A percentile compares a stretch with the other conserved stretches of the same genome.
phyloP scores from a whole-genome alignment of 176 grass and related monocot species.

The Tuctoria greenei region DNA sequence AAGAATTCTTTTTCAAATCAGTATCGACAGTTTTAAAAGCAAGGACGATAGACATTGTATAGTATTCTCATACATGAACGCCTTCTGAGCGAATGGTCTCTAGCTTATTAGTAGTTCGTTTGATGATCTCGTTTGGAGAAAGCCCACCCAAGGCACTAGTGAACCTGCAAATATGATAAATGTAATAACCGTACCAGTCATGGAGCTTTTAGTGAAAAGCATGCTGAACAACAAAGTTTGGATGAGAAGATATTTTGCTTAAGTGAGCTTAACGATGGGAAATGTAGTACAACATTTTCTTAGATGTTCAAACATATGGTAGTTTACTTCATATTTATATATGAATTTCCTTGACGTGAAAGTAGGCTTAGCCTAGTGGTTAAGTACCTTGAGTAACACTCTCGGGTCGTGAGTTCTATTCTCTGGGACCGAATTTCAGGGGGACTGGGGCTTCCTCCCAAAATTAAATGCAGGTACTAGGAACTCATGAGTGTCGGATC shows the following conservation, averaged over 20 bases:
- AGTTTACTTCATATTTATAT: not conserved
- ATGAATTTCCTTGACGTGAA: conserved; percentile 1
- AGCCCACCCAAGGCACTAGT: conserved; percentile 74
- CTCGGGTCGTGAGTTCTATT: no score
- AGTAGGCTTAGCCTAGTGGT: no score
- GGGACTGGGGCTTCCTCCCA: no score
- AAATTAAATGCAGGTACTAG: no score
- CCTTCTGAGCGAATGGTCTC: conserved; percentile 93
- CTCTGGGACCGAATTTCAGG: no score
- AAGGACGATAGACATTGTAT: conserved; percentile 12
- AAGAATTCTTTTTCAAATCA: conserved; percentile 19
- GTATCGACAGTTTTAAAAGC: conserved; percentile 29
- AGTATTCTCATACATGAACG: conserved; percentile 77
- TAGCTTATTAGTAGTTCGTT: conserved; percentile 79
- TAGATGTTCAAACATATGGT: not conserved
- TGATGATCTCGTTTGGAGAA: conserved; percentile 82
- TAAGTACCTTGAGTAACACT: no score
- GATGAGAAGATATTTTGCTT: not conserved
- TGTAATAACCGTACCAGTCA: not conserved
- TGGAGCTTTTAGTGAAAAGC: conserved; percentile 12
- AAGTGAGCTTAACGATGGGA: not conserved
- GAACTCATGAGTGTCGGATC: no score
- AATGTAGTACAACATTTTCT: not conserved
- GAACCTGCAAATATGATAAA: conserved; percentile 52
- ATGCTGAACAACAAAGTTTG: not conserved